A percentile compares a stretch with the other conserved stretches of the same genome.
Evolutionary conservation across 2,329 filamentous ascomycete genomes (phyloP).

Genomic region (Elsinoe perseae): DNA sequence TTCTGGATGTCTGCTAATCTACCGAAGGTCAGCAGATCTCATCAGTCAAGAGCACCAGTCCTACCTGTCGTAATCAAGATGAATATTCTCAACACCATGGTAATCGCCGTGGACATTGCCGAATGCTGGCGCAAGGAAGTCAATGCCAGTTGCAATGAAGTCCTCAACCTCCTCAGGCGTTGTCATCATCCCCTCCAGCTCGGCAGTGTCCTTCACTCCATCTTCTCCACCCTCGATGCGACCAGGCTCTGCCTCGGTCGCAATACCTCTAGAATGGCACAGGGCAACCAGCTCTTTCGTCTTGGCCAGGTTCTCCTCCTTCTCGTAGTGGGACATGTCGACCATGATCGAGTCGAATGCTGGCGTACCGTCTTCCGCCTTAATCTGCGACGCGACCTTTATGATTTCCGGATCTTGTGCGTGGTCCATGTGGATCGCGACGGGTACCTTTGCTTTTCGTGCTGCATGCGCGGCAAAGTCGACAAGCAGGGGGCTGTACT

Average conservation of each 20-base stretch:
- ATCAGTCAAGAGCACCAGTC: conserved; percentile 7
- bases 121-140: conserved; percentile 67
- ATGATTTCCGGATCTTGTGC: conserved; percentile 39
- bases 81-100: conserved; percentile 56
- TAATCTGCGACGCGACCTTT: conserved; percentile 30
- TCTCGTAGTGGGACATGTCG: conserved; percentile 67
- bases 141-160: conserved; percentile 63
- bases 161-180: conserved; percentile 62
- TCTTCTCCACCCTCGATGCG: conserved; percentile 68
- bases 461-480: conserved; percentile 40
- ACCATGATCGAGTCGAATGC: conserved; percentile 68
- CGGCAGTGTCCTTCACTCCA: conserved; percentile 60
- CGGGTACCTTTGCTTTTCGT: conserved; percentile 35
- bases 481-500: conserved; percentile 51
- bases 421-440: conserved; percentile 43
- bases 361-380: conserved; percentile 28
- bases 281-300: conserved; percentile 56
- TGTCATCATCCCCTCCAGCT: conserved; percentile 56
- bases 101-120: conserved; percentile 72
- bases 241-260: conserved; percentile 63
- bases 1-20: conserved; percentile 42
- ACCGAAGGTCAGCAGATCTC: not conserved
- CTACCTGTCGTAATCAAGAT: conserved; percentile 51
- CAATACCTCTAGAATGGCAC: conserved; percentile 58
- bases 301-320: conserved; percentile 58